Percentiles rank a stretch among this genome's conserved stretches.
Evolutionary conservation across 2,329 filamentous ascomycete genomes (phyloP).

Genomic region (Stagonosporopsis vannaccii): DNA sequence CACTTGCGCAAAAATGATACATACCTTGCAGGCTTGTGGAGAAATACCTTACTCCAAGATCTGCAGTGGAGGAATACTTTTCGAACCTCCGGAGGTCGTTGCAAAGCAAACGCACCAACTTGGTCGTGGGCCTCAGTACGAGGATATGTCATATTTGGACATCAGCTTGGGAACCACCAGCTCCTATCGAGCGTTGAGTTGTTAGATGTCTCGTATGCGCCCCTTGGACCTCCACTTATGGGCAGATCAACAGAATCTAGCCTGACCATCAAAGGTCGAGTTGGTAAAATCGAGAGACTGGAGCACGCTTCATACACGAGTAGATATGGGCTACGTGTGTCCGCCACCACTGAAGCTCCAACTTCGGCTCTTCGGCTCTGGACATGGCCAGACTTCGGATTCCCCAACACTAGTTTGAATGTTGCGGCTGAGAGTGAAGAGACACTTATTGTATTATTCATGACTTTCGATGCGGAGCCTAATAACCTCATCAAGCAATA

Average conservation of each 20-base stretch:
- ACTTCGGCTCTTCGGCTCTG: neutral
- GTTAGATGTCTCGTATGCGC: neutral
- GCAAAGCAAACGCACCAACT: neutral
- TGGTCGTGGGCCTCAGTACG: neutral
- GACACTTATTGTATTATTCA: neutral
- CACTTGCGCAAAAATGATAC: neutral
- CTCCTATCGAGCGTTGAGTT: neutral
- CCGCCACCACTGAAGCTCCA: neutral
- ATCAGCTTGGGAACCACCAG: neutral
- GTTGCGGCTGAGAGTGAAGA: neutral
- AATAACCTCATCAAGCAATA: neutral
- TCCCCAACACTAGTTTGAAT: neutral
- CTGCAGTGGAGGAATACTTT: neutral
- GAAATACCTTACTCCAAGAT: neutral
- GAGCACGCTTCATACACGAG: neutral
- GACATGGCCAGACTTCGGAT: neutral
- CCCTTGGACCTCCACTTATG: neutral
- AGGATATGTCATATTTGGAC: neutral
- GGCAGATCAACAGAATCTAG: neutral
- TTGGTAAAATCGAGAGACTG: neutral
- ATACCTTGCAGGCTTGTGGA: neutral
- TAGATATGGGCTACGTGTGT: neutral
- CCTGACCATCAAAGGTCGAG: neutral
- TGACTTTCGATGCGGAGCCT: neutral
- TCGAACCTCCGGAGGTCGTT: neutral